Percentiles rank a stretch among this genome's conserved stretches.
phyloP scores from a whole-genome alignment of 2,329 filamentous ascomycete species.

The Pseudocercospora crystallina region DNA sequence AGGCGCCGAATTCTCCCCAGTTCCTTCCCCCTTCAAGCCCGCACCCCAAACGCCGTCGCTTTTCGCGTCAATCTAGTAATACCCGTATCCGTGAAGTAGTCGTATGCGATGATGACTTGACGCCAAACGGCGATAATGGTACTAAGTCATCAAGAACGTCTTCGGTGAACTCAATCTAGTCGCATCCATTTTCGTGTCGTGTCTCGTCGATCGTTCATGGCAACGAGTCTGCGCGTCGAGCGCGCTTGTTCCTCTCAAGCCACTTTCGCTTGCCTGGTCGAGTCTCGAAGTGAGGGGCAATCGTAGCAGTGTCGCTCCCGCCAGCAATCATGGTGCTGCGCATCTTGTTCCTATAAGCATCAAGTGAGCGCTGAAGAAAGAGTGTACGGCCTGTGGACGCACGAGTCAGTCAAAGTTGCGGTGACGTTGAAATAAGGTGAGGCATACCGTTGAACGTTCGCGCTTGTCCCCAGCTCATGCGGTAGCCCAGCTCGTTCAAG shows the following conservation, averaged over 20 bases:
- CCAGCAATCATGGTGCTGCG: slow-evolving; percentile 75
- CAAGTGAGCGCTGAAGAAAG: slow-evolving; percentile 59
- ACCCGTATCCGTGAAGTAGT: no score
- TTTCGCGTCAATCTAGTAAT: no score
- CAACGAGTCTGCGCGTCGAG: slow-evolving; percentile 22
- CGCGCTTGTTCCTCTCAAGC: slow-evolving; percentile 48
- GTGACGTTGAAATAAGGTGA: slow-evolving; percentile 14
- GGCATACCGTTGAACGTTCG: slow-evolving; percentile 73
- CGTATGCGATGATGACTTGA: no score
- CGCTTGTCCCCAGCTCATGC: slow-evolving; percentile 96
- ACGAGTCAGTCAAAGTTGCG: slow-evolving; percentile 11
- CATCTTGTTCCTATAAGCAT: slow-evolving; percentile 92
- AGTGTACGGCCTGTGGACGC: slow-evolving; percentile 22
- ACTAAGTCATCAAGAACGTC: no score
- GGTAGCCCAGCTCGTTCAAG: slow-evolving; percentile 87
- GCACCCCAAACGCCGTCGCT: no score
- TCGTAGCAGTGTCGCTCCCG: slow-evolving; percentile 70
- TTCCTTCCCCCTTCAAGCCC: no score
- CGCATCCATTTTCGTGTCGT: no score
- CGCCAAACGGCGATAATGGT: no score
- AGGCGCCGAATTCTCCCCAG: no score
- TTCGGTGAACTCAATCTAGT: no score
- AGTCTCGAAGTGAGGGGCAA: slow-evolving; percentile 85
- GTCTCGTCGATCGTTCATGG: slow-evolving; percentile 1
- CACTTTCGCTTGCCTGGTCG: slow-evolving; percentile 74